Base-by-base conservation (phyloP, 73 alveolate genomes). In the Symbiodinium natans region DNA sequence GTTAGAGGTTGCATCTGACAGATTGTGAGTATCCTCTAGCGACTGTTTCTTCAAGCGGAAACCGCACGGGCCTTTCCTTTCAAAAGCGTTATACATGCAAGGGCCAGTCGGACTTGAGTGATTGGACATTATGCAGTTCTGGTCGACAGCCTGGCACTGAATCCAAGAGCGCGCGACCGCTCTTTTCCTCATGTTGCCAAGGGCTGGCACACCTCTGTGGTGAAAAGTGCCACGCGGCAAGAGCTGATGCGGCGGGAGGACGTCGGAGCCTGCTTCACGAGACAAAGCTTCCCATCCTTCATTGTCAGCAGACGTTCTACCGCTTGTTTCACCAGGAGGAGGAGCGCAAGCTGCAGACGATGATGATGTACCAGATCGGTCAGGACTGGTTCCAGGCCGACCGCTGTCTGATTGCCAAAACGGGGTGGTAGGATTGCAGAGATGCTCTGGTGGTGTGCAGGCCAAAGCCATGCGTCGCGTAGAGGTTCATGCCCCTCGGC, bases 371-470 rank as follows among this genome's bases (percentile, higher is more conserved):
- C 54, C 85, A 77, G 73, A 71, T 93, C 25, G 99, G 99, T 19
- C 93, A 52, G 39, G 99, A 93, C 74, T 93, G 99, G 99, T 92
- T 92, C 42, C 98, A 92, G 89, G 98, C 82, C 0, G n/a, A 19
- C 43, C 85, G 27, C 38, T 21, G n/a, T n/a, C n/a, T n/a, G n/a
- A 36, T 10, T 7, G 83, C 38, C 31, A 36, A 36, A 25, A 15
- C 11, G 83, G 25, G 83, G 38, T 68, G 31, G n/a, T n/a, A n/a
- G n/a, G n/a, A n/a, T n/a, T n/a, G n/a, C n/a, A n/a, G n/a, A n/a
- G n/a, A n/a, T n/a, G n/a, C n/a, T n/a, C n/a, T 43, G 11, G 56
- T 11, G 56, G 11, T 43, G 15, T n/a, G 39, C 33, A 92, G 89
- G 98, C 98, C 92, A 92, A 92, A 42, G 92, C 59, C n/a, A 10